These are phyloP conservation scores for Penicillium subrubescens DNA, from an alignment of 495 filamentous ascomycete species.

Conservation along the genomic window DNA sequence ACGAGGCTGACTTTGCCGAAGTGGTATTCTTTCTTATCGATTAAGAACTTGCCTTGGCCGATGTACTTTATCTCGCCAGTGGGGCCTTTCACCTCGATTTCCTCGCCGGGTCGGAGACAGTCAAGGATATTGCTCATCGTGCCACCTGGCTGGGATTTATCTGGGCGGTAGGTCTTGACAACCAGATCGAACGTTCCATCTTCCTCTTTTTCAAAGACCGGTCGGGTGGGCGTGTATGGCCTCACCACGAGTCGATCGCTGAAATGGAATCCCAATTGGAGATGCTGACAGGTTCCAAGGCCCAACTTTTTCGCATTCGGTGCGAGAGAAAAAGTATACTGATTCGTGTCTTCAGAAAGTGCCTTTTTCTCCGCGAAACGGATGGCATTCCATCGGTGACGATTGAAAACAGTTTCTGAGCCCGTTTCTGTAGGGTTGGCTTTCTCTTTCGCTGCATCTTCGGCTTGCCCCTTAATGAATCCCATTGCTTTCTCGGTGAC, in stretches of 20 bases:
- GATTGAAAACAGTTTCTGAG: background rate
- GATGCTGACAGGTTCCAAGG: background rate
- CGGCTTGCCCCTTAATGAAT: background rate
- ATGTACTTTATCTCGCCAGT: background rate
- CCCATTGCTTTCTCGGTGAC: background rate
- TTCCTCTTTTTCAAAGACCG: constrained; percentile 1
- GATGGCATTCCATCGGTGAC: background rate
- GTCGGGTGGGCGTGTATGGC: background rate
- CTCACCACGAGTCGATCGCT: background rate
- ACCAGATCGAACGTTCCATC: constrained; percentile 1
- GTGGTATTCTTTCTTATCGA: constrained; percentile 1
- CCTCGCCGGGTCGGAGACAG: background rate
- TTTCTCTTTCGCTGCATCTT: background rate
- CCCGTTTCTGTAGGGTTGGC: background rate
- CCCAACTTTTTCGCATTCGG: background rate
- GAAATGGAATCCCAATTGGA: constrained; percentile 1
- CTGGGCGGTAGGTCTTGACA: background rate
- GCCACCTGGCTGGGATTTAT: background rate
- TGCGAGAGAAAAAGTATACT: background rate
- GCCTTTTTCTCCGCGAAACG: background rate
- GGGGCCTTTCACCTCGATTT: background rate
- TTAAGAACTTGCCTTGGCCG: background rate
- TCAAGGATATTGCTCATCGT: constrained; percentile 3
- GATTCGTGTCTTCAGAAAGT: background rate
- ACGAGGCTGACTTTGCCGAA: background rate